These are phyloP conservation scores for Alternaria atra DNA, from an alignment of 2,329 filamentous ascomycete genomes.

Conservation along the genomic window DNA sequence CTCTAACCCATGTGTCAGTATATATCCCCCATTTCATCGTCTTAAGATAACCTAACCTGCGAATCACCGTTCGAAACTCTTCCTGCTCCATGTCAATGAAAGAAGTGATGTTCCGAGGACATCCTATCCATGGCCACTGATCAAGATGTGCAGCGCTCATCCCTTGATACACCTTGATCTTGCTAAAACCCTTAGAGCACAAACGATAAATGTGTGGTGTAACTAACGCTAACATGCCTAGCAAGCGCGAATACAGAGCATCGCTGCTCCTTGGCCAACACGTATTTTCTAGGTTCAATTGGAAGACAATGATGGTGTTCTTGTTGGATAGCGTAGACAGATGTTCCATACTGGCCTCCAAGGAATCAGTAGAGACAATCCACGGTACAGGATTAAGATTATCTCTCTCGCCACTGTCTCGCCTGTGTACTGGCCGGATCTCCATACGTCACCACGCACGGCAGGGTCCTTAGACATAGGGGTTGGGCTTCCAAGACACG, in stretches of 20 bases:
- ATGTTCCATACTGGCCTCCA: background rate
- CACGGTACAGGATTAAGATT: background rate
- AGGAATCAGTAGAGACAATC: background rate
- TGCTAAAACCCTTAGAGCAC: background rate
- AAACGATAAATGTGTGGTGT: background rate
- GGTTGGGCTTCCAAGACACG: background rate
- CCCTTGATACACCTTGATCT: background rate
- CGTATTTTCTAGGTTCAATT: background rate
- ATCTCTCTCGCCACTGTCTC: background rate
- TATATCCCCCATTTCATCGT: background rate
- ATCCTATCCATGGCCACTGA: background rate
- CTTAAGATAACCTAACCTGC: background rate
- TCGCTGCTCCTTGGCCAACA: background rate
- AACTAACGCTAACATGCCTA: background rate
- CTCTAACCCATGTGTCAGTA: too few species aligned
- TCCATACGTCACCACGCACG: background rate
- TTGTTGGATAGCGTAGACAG: background rate
- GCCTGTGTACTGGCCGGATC: background rate
- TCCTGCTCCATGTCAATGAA: background rate
- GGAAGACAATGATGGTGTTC: background rate
- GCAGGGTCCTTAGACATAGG: background rate
- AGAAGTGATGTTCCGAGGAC: background rate
- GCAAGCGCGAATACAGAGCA: background rate
- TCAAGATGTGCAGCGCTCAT: background rate
- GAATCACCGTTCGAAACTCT: background rate